Conservation (phyloP, 2,329 filamentous ascomycete species). For the Curvularia hawaiiensis region DNA sequence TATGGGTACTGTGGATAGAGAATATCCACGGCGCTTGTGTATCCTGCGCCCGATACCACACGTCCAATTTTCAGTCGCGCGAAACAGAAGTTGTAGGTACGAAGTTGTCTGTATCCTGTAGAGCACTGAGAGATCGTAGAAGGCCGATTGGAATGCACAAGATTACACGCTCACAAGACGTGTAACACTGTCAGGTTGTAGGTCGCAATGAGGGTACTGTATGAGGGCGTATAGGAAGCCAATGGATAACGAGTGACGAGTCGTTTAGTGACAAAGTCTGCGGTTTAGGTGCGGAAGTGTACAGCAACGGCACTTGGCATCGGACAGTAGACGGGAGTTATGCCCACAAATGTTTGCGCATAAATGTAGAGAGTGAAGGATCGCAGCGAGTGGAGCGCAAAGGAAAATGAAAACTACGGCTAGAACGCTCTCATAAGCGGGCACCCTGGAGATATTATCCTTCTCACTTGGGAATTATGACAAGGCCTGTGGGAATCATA, state of each 20-base stretch:
- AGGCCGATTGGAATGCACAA: conserved; percentile 1
- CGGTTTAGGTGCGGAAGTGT: neutral
- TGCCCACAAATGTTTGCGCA: neutral
- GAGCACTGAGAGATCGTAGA: neutral
- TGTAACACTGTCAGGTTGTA: conserved; percentile 17
- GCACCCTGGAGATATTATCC: neutral
- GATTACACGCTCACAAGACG: conserved; percentile 1
- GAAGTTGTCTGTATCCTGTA: neutral
- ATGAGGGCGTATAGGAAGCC: conserved; percentile 6
- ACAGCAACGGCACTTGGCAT: neutral
- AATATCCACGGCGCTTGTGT: neutral
- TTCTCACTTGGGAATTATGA: neutral
- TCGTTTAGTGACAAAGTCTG: conserved; percentile 8
- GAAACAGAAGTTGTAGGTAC: neutral
- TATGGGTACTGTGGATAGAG: neutral
- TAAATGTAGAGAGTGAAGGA: neutral
- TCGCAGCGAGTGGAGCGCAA: neutral
- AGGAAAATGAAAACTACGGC: conserved; percentile 1
- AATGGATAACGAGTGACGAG: conserved; percentile 11
- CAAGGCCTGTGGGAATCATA: neutral
- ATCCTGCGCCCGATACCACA: neutral
- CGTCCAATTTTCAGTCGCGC: neutral
- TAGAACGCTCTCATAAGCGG: neutral
- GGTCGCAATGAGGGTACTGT: conserved; percentile 10
- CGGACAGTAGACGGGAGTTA: neutral